phyloP scores from a whole-genome alignment of 495 filamentous ascomycete species.

The Haplographium delicatum region DNA sequence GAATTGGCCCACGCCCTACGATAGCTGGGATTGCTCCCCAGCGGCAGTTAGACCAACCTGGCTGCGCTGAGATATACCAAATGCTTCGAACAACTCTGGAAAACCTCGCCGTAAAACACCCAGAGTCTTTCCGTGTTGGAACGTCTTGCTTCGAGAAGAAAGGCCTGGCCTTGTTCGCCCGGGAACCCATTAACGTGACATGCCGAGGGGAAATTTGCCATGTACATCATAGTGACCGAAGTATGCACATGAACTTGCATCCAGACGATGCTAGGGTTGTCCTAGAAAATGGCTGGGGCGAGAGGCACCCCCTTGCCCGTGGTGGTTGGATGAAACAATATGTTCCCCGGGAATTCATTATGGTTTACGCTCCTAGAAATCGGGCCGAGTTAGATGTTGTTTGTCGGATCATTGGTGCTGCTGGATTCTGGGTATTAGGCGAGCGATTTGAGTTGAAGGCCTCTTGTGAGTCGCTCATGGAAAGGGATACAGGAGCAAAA shows the following conservation, averaged over 20 bases:
- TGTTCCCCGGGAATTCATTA: constrained; percentile 36
- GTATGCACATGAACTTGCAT: constrained; percentile 70
- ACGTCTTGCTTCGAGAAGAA: constrained; percentile 78
- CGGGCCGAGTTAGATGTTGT: constrained; percentile 63
- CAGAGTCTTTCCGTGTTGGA: constrained; percentile 49
- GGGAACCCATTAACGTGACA: constrained; percentile 53
- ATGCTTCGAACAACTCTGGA: constrained; percentile 45
- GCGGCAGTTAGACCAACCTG: constrained; percentile 64
- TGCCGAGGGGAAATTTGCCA: constrained; percentile 77
- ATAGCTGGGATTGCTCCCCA: constrained; percentile 76
- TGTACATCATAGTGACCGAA: constrained; percentile 68
- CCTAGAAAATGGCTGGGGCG: constrained; percentile 79
- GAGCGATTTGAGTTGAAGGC: constrained; percentile 19
- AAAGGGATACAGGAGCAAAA: neutral
- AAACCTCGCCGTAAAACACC: constrained; percentile 40
- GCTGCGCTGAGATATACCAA: constrained; percentile 45
- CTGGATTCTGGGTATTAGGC: constrained; percentile 56
- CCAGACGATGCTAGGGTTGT: constrained; percentile 74
- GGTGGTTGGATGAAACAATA: constrained; percentile 34
- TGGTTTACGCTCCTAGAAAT: constrained; percentile 79
- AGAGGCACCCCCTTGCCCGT: constrained; percentile 77
- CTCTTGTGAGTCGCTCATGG: constrained; percentile 4
- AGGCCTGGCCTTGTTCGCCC: constrained; percentile 64
- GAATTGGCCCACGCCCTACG: constrained; percentile 55
- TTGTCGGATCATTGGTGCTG: constrained; percentile 66